These are phyloP conservation scores for Polytrichum commune DNA, from an alignment of 225 moss, liverwort and hornwort species.

Conservation along the genomic window DNA sequence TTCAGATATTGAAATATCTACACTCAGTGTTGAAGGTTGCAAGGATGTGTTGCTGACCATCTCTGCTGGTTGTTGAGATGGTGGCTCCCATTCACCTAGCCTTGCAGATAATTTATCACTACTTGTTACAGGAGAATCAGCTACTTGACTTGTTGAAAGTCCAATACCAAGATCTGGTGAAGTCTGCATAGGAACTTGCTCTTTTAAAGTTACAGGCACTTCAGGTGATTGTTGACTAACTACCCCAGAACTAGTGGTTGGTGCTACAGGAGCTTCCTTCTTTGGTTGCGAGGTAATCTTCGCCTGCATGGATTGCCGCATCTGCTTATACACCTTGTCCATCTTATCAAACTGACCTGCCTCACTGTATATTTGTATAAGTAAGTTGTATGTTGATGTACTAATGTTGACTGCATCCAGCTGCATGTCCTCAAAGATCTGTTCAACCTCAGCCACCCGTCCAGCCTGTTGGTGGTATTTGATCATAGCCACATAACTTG, in stretches of 20 bases:
- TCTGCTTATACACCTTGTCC: slow-evolving; percentile 36
- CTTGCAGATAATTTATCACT: slow-evolving; percentile 20
- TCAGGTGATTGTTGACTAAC: background rate
- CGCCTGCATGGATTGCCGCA: slow-evolving; percentile 30
- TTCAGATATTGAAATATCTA: slow-evolving; percentile 5
- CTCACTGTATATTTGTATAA: slow-evolving; percentile 42
- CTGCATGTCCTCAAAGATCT: slow-evolving; percentile 40
- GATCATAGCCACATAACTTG: slow-evolving; percentile 39
- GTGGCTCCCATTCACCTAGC: slow-evolving; percentile 14
- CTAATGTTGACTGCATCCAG: slow-evolving; percentile 22
- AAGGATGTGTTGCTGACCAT: background rate
- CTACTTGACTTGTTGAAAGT: background rate
- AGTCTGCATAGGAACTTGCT: slow-evolving; percentile 13
- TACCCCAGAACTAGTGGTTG: slow-evolving; percentile 6
- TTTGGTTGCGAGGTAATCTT: slow-evolving; percentile 10
- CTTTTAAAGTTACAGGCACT: background rate
- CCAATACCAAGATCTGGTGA: slow-evolving; percentile 1
- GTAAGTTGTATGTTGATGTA: slow-evolving; percentile 33
- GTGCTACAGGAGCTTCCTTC: slow-evolving; percentile 8
- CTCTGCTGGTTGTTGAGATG: slow-evolving; percentile 1
- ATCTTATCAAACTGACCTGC: slow-evolving; percentile 43
- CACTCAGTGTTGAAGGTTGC: background rate
- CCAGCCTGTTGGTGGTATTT: slow-evolving; percentile 34
- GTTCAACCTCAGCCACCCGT: slow-evolving; percentile 30
- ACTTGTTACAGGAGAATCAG: slow-evolving; percentile 3